phyloP scores from a whole-genome alignment of 1,139 yeast genomes.

The Magnusiomyces tetraspermus region DNA sequence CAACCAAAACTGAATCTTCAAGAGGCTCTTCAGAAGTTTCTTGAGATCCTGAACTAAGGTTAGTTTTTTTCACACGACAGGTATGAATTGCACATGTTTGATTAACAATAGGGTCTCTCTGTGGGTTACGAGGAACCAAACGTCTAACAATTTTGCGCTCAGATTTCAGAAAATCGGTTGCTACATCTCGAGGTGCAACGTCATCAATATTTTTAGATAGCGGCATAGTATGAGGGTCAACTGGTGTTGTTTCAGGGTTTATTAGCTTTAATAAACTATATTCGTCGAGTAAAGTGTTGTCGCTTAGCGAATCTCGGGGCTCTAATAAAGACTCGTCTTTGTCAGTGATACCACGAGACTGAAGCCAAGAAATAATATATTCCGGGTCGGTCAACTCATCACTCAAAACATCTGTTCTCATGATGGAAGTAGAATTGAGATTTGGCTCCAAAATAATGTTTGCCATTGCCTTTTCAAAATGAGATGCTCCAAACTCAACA shows the following conservation, averaged over 20 bases:
- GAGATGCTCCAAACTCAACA: conserved; percentile 32
- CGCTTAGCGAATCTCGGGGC: conserved; percentile 10
- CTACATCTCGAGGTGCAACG: conserved; percentile 41
- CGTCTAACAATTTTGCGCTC: conserved; percentile 58
- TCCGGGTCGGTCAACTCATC: conserved; percentile 31
- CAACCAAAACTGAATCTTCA: conserved; percentile 44
- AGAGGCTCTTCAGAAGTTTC: neutral
- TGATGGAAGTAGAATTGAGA: conserved; percentile 81
- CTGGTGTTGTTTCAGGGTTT: neutral
- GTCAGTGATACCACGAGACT: conserved; percentile 8
- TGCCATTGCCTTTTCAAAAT: conserved; percentile 69
- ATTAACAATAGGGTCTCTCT: conserved; percentile 69
- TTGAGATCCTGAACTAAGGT: conserved; percentile 16
- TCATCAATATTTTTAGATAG: conserved; percentile 44
- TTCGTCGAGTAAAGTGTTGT: conserved; percentile 1
- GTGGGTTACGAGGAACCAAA: conserved; percentile 82
- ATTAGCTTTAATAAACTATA: conserved; percentile 8
- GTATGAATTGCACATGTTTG: conserved; percentile 64
- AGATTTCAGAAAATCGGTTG: conserved; percentile 36
- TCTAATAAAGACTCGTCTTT: conserved; percentile 1
- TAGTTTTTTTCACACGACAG: conserved; percentile 14
- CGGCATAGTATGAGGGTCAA: conserved; percentile 18
- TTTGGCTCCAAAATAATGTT: conserved; percentile 80
- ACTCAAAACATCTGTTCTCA: conserved; percentile 74
- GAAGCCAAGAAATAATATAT: conserved; percentile 9